These are phyloP conservation scores for Porcisia deanei DNA, from an alignment of 208 protist genomes.

Conservation along the genomic window DNA sequence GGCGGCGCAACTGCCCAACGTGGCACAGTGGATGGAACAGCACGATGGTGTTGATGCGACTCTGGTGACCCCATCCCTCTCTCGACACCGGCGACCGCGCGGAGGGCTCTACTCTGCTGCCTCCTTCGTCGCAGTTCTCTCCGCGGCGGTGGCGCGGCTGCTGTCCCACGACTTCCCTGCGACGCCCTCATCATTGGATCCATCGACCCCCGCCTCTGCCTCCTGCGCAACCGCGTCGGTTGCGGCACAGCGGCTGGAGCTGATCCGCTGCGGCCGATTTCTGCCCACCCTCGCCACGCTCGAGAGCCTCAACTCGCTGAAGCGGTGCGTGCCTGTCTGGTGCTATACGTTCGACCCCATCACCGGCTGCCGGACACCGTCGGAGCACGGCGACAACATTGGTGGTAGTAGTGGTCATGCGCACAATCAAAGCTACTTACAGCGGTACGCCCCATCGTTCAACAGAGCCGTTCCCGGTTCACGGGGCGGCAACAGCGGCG, in stretches of 20 bases:
- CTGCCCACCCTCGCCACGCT: slow-evolving; percentile 32
- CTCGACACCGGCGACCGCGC: slow-evolving; percentile 2
- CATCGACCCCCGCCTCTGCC: background rate
- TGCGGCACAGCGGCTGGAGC: slow-evolving; percentile 18
- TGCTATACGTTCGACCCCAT: slow-evolving; percentile 39
- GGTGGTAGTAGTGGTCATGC: background rate
- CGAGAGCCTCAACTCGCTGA: slow-evolving; percentile 20
- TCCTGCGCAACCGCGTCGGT: background rate
- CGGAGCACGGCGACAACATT: background rate
- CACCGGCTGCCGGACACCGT: background rate
- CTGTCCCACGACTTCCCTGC: background rate
- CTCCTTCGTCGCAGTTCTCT: slow-evolving; percentile 20
- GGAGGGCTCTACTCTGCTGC: slow-evolving; percentile 20
- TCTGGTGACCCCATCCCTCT: no score
- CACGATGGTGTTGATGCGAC: background rate
- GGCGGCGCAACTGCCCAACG: background rate
- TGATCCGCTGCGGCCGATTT: slow-evolving; percentile 13
- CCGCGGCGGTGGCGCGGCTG: slow-evolving; percentile 6
- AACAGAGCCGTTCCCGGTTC: background rate
- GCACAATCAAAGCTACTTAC: slow-evolving; percentile 16
- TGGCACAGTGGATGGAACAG: background rate
- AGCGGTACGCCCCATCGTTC: slow-evolving; percentile 14
- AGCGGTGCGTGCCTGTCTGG: slow-evolving; percentile 29
- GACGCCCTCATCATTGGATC: background rate
- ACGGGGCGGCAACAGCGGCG: slow-evolving; percentile 5